Conservation (phyloP, 2,329 filamentous ascomycete genomes). For the Aureobasidium sp. region DNA sequence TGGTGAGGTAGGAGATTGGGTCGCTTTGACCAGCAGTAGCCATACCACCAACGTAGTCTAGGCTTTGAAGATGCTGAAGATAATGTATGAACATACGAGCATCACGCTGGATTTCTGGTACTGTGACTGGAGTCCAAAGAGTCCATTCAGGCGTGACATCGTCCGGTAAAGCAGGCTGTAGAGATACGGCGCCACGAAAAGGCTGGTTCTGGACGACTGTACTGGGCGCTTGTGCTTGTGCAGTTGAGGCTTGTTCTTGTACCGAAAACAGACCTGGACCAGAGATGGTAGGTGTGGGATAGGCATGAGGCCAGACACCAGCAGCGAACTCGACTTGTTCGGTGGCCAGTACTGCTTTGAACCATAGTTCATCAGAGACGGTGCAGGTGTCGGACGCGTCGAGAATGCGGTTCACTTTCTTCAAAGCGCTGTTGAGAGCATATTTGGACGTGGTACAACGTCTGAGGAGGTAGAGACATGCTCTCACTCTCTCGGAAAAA, state of each 20-base stretch:
- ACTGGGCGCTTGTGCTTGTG: too few species aligned
- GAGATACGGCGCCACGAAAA: background rate
- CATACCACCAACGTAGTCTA: background rate
- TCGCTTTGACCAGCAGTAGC: too few species aligned
- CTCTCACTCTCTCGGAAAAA: background rate
- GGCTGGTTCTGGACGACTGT: background rate
- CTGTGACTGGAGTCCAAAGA: background rate
- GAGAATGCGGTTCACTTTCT: background rate
- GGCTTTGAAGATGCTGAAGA: background rate
- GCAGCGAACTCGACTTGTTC: background rate
- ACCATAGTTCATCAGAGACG: background rate
- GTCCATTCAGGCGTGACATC: background rate
- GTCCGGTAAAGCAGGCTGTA: background rate
- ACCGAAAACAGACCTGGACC: too few species aligned
- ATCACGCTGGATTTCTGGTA: background rate
- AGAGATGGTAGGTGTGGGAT: background rate
- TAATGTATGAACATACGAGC: background rate
- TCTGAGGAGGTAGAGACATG: background rate
- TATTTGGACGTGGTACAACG: background rate
- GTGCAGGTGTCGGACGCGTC: background rate
- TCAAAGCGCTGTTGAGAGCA: background rate
- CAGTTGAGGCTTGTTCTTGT: too few species aligned
- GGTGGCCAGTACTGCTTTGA: background rate
- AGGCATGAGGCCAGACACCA: background rate
- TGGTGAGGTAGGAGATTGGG: background rate